phyloP scores from a whole-genome alignment of 2,329 filamentous ascomycete species.

The Pseudogymnoascus sp. region DNA sequence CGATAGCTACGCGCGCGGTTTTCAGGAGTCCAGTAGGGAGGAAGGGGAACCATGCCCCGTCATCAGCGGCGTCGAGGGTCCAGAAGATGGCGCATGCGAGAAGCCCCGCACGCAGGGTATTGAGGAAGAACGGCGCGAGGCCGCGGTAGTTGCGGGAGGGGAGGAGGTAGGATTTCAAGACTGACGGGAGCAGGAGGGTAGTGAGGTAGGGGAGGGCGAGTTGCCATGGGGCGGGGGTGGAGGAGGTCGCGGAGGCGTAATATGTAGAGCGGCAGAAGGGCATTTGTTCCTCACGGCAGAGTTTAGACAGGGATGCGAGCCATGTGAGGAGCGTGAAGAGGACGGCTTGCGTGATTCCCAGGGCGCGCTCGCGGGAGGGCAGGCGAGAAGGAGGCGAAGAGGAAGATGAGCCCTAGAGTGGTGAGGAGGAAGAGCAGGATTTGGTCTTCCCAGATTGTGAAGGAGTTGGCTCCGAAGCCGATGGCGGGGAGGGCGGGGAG shows the following conservation, averaged over 20 bases:
- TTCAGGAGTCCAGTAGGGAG: conserved; percentile 59
- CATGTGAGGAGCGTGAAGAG: conserved; percentile 75
- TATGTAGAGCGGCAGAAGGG: conserved; percentile 93
- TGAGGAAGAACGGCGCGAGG: conserved; percentile 77
- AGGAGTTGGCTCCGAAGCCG: conserved; percentile 95
- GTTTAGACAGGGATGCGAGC: conserved; percentile 76
- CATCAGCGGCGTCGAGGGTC: conserved; percentile 83
- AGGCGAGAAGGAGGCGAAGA: conserved; percentile 59
- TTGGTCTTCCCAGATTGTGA: conserved; percentile 97
- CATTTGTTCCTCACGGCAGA: conserved; percentile 98
- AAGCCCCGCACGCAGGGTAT: conserved; percentile 69
- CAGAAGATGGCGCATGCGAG: conserved; percentile 76
- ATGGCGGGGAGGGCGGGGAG: conserved; percentile 84
- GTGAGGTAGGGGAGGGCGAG: conserved; percentile 72
- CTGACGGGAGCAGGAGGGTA: conserved; percentile 62
- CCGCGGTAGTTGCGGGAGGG: conserved; percentile 85
- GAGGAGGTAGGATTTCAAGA: conserved; percentile 72
- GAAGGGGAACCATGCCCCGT: conserved; percentile 67
- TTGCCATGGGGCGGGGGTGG: conserved; percentile 89
- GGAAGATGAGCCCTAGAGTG: conserved; percentile 74
- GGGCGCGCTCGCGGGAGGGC: conserved; percentile 43
- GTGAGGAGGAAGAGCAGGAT: conserved; percentile 87
- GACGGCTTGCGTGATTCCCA: conserved; percentile 79
- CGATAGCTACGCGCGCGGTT: conserved; percentile 65
- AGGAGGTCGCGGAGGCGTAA: conserved; percentile 85